A percentile compares a stretch with the other conserved stretches of the same genome.
Conservation (phyloP, 495 filamentous ascomycete species). For the Melanomma pulvis-pyrius region DNA sequence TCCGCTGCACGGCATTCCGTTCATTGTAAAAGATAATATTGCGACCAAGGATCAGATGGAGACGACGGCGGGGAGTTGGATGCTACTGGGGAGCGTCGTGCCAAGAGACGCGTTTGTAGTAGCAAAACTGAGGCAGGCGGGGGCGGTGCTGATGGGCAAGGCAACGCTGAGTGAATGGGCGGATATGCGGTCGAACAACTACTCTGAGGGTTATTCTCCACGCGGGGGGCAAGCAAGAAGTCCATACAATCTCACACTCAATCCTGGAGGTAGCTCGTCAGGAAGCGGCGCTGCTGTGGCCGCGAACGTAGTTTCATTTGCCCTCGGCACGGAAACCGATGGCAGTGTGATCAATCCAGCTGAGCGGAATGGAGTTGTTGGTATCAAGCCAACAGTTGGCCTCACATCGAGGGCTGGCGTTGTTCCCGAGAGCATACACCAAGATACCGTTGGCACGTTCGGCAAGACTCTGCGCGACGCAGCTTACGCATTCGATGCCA, state of each 20-base stretch:
- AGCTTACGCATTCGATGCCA: constrained; percentile 65
- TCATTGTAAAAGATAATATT: constrained; percentile 68
- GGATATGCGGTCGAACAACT: constrained; percentile 70
- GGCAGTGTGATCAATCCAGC: constrained; percentile 74
- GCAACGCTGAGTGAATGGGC: constrained; percentile 75
- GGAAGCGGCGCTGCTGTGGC: constrained; percentile 65
- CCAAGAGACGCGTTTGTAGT: constrained; percentile 70
- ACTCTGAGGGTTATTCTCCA: constrained; percentile 68
- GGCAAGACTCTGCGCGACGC: constrained; percentile 69
- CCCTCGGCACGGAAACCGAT: constrained; percentile 75
- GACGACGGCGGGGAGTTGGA: constrained; percentile 54
- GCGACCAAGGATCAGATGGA: constrained; percentile 48
- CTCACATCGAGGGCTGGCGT: constrained; percentile 64
- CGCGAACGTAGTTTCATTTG: constrained; percentile 63
- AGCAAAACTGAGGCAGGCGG: constrained; percentile 60
- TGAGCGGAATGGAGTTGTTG: constrained; percentile 65
- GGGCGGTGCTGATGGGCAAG: constrained; percentile 70
- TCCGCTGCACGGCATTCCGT: constrained; percentile 71
- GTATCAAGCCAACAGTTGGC: constrained; percentile 70
- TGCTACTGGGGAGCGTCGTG: constrained; percentile 64
- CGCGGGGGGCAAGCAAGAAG: constrained; percentile 67
- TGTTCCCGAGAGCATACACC: constrained; percentile 65
- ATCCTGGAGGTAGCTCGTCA: constrained; percentile 67
- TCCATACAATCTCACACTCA: constrained; percentile 70
- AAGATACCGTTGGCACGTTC: constrained; percentile 70